These are phyloP conservation scores for Xylariaceae sp. DNA, from an alignment of 2,329 filamentous ascomycete species.

Conservation along the genomic window DNA sequence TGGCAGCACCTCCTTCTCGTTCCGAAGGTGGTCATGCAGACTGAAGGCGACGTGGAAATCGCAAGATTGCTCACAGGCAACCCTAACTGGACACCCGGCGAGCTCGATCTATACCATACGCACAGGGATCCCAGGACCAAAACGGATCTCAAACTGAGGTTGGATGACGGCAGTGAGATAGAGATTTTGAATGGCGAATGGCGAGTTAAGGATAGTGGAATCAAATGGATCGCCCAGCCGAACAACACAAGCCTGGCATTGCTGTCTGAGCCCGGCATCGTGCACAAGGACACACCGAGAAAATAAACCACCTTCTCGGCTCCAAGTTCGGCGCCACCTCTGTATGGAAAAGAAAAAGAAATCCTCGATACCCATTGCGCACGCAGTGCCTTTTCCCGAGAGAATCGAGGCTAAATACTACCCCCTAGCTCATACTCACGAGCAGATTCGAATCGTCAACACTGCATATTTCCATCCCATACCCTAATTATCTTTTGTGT, in stretches of 20 bases:
- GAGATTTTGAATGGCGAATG: conserved; percentile 19
- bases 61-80: conserved; percentile 42
- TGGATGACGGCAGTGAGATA: conserved; percentile 20
- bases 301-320: background rate
- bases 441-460: no score
- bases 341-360: no score
- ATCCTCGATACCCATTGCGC: no score
- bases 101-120: background rate
- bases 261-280: no score
- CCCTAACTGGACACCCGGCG: conserved; percentile 36
- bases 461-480: no score
- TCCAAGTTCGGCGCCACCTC: background rate
- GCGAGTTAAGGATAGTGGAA: conserved; percentile 14
- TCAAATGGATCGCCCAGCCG: background rate
- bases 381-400: no score
- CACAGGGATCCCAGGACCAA: conserved; percentile 24
- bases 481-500: no score
- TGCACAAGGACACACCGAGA: background rate
- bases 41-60: conserved; percentile 33
- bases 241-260: background rate
- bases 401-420: no score
- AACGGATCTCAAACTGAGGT: conserved; percentile 21
- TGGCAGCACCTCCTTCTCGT: conserved; percentile 40
- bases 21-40: conserved; percentile 36
- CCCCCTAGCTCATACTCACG: no score